Evolutionary conservation across 352 stramenopile genomes (phyloP), one percentile per base, ranked within the genome.

Genomic region (Phytophthora pini): DNA sequence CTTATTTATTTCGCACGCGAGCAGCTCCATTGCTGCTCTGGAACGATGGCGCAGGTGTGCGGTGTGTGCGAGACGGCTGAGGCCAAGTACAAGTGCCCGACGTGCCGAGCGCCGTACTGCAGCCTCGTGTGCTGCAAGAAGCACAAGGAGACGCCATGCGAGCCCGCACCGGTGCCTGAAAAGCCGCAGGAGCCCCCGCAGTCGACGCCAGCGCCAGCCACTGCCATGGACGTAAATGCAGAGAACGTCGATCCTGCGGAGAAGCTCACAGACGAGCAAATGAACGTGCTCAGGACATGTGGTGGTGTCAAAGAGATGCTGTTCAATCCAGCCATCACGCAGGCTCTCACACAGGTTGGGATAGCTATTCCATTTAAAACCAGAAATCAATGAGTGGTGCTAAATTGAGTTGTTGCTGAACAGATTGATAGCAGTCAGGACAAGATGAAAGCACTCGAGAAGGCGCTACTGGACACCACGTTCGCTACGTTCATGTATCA

Each of bases 1-100:
- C 6, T 6, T 10, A 10, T 36, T 36, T 36, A 36, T 36, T 12
- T 36, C 9, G 31, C 9, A 36, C 24, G 24, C 31, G 10, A 13
- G 8, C 10, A 36, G 31, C 31, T 67, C 29, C 39, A 62, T 56
- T 59, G 55, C 22, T 56, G 43, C 34, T 57, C n/a, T 55, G 36
- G 65, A 36, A 12, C 17, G 22, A 88, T 88, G 84, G 61, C 48
- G 24, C 73, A 83, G 31, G 45, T 76, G 17, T 95, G 87, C 60
- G 67, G 61, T 3, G 72, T 93, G 32, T 95, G 87, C 52, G 51
- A 64, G 49, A 56, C 65, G 26, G 46, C 53, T 10, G 75, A 83
- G 70, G 68, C 83, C 80, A 94, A 93, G 76, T 95, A 95, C 84
- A 95, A 94, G 62, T 95, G 87, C 45, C 87, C 87, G 6, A 73